phyloP scores from a whole-genome alignment of 1,284 basidiomycete genomes.

The Psilocybe mexicana region DNA sequence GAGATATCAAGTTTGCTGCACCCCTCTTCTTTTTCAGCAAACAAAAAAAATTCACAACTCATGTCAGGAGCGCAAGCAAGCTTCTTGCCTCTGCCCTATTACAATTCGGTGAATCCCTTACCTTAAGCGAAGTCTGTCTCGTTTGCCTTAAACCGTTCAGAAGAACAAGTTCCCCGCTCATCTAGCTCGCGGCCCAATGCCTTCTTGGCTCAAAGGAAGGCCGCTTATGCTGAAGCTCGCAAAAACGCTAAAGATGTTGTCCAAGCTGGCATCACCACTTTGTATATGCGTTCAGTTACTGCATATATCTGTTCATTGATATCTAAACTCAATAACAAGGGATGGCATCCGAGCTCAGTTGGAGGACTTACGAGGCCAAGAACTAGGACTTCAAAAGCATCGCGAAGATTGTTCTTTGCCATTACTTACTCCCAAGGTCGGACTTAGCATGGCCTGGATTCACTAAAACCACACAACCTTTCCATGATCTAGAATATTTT shows the following conservation, averaged over 20 bases:
- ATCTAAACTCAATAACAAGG: conserved; percentile 2
- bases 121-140: neutral
- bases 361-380: conserved; percentile 11
- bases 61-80: neutral
- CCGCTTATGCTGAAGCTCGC: conserved; percentile 31
- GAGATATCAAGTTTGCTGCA: neutral
- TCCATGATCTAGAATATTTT: conserved; percentile 22
- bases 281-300: conserved; percentile 22
- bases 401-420: conserved; percentile 13
- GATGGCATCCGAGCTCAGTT: conserved; percentile 13
- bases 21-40: neutral
- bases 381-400: conserved; percentile 17
- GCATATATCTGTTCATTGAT: conserved; percentile 3
- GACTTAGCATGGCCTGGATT: neutral
- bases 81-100: neutral
- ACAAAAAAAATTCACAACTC: neutral
- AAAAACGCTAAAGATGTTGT: conserved; percentile 28
- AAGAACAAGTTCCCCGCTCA: conserved; percentile 21
- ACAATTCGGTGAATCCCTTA: neutral
- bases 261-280: conserved; percentile 22
- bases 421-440: conserved; percentile 5
- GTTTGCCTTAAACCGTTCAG: conserved; percentile 6
- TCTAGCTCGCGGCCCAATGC: conserved; percentile 10
- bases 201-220: conserved; percentile 27
- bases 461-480: no score